These are phyloP conservation scores for Scedosporium aurantiacum DNA, from an alignment of 2,329 filamentous ascomycete species.

Conservation along the genomic window DNA sequence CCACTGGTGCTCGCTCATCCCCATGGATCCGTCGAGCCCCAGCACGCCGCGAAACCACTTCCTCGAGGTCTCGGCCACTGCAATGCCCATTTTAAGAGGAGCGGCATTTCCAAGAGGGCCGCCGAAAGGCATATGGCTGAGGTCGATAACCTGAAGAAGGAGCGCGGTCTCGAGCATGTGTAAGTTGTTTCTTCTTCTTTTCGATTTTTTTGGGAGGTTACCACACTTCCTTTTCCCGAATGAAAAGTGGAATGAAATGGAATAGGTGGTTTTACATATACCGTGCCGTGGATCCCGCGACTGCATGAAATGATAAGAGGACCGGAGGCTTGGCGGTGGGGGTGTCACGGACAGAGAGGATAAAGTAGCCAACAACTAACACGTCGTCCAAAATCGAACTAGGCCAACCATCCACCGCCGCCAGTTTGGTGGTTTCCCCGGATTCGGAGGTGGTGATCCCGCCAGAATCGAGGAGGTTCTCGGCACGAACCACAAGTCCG, in stretches of 20 bases:
- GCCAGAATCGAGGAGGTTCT: constrained; percentile 13
- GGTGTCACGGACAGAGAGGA: background rate
- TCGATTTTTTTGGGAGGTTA: too few species aligned
- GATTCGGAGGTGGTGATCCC: constrained; percentile 6
- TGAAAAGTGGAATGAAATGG: background rate
- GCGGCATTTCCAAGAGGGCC: constrained; percentile 5
- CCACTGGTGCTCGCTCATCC: constrained; percentile 9
- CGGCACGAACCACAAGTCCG: constrained; percentile 25
- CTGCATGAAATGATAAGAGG: background rate
- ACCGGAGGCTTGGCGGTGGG: background rate
- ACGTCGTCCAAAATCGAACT: background rate
- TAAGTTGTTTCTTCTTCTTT: constrained; percentile 3
- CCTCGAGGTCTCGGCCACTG: constrained; percentile 11
- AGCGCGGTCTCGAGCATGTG: constrained; percentile 9
- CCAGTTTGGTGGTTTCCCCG: constrained; percentile 4
- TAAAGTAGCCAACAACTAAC: background rate
- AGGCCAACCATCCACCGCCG: constrained; percentile 9
- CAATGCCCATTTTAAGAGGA: constrained; percentile 9
- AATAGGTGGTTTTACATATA: background rate
- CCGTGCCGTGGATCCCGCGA: background rate
- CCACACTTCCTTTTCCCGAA: background rate
- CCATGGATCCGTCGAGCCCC: constrained; percentile 4
- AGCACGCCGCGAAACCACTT: constrained; percentile 6
- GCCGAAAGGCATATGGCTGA: constrained; percentile 11
- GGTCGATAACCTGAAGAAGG: constrained; percentile 5